Evolutionary conservation across 352 stramenopile species (phyloP).

Genomic region (Phytopythium delawarense): DNA sequence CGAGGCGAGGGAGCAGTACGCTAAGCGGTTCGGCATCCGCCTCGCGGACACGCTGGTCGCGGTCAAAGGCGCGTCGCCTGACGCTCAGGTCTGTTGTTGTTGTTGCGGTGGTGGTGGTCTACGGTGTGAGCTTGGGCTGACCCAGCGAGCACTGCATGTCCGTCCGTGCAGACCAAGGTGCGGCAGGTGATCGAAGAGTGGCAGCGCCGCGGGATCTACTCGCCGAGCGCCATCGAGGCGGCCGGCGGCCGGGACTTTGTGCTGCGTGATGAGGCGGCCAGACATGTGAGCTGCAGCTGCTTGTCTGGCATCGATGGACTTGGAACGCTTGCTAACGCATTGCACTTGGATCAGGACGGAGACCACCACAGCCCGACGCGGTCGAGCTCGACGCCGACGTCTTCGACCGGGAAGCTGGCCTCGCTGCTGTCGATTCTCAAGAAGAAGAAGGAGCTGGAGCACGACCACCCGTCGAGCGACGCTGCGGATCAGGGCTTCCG

Average conservation of each 20-base stretch:
- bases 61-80: conserved; percentile 59
- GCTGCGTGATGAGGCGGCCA: background rate
- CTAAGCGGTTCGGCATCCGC: conserved; percentile 75
- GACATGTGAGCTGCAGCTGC: background rate
- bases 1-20: conserved; percentile 60
- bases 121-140: background rate
- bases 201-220: conserved; percentile 70
- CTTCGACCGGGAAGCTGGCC: conserved; percentile 54
- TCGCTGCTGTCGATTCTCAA: conserved; percentile 83
- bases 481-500: conserved; percentile 8
- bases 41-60: conserved; percentile 68
- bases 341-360: background rate
- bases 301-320: background rate
- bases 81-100: conserved; percentile 43
- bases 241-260: conserved; percentile 39
- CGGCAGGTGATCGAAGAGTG: conserved; percentile 76
- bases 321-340: background rate
- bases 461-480: conserved; percentile 10
- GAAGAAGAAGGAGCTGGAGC: conserved; percentile 63
- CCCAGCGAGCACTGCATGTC: too few relatives aligned
- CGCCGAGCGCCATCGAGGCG: conserved; percentile 52
- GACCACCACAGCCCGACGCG: conserved; percentile 1
- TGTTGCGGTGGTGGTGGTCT: background rate
- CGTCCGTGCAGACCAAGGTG: conserved; percentile 37
- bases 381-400: conserved; percentile 18